These are phyloP conservation scores for Penicillium sp. DNA, from an alignment of 2,329 filamentous ascomycete species.

Conservation along the genomic window DNA sequence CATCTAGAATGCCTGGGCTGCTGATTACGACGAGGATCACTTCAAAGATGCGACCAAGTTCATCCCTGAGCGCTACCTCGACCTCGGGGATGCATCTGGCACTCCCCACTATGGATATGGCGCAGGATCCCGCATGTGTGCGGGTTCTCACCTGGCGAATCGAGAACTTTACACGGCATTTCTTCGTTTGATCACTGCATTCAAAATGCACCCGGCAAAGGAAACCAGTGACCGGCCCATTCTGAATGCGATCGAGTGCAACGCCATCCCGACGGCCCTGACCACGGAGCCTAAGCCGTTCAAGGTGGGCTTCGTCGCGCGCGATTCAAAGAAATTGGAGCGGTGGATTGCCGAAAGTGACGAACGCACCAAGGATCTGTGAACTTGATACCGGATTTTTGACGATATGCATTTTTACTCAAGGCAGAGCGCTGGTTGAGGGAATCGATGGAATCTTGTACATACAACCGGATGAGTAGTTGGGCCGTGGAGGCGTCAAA, in stretches of 20 bases:
- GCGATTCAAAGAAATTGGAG: constrained; percentile 48
- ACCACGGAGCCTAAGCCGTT: constrained; percentile 64
- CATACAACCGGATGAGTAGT: too few species aligned
- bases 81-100: constrained; percentile 50
- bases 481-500: not conserved
- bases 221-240: constrained; percentile 51
- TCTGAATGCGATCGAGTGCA: constrained; percentile 59
- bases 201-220: constrained; percentile 53
- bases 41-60: constrained; percentile 65
- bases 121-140: constrained; percentile 63
- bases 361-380: constrained; percentile 51
- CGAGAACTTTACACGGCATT: constrained; percentile 62
- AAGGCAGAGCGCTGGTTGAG: not conserved
- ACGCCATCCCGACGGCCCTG: constrained; percentile 56
- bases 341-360: constrained; percentile 56
- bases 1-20: constrained; percentile 66
- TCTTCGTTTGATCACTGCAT: constrained; percentile 58
- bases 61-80: constrained; percentile 68
- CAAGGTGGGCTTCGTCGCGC: constrained; percentile 55
- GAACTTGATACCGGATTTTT: constrained; percentile 6
- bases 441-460: not conserved
- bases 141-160: constrained; percentile 62
- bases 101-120: constrained; percentile 64
- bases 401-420: not conserved
- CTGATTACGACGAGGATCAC: constrained; percentile 68